These are phyloP conservation scores for Flaveria linearis DNA, from an alignment of 129 eudicot genomes.

Conservation along the genomic window DNA sequence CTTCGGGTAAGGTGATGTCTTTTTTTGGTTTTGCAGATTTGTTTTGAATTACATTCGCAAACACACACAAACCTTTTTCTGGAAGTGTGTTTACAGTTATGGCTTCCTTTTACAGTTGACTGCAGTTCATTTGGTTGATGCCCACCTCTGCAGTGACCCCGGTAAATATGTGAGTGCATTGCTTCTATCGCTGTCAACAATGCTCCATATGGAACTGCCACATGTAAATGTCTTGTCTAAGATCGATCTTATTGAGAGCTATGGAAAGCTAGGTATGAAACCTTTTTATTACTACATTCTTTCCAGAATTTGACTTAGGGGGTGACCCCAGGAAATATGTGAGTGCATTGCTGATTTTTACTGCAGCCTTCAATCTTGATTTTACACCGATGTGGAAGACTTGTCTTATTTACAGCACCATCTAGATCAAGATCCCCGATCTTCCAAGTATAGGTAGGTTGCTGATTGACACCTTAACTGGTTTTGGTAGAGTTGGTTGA, in stretches of 20 bases:
- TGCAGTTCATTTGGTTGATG: conserved; percentile 83
- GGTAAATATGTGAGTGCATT: conserved; percentile 91
- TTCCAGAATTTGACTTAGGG: neutral
- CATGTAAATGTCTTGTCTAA: conserved; percentile 81
- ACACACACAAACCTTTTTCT: neutral
- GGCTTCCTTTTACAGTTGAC: conserved; percentile 57
- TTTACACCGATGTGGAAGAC: conserved; percentile 90
- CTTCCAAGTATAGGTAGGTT: conserved; percentile 72
- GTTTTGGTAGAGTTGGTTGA: neutral
- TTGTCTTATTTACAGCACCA: conserved; percentile 74
- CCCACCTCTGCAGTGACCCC: conserved; percentile 93
- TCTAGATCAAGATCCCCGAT: conserved; percentile 85
- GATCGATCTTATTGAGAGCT: conserved; percentile 87
- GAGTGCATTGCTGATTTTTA: neutral
- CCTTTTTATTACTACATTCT: neutral
- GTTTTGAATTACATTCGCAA: neutral
- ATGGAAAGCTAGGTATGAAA: conserved; percentile 74
- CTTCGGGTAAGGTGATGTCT: conserved; percentile 54
- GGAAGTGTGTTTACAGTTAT: conserved; percentile 13
- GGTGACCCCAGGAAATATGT: too few species aligned
- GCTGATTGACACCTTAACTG: neutral
- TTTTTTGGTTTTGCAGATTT: neutral
- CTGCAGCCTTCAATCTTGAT: conserved; percentile 91
- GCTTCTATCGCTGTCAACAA: conserved; percentile 86
- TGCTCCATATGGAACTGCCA: conserved; percentile 82